Conservation (phyloP, 139 green algal species). For the Pseudopediastrum boryanum region DNA sequence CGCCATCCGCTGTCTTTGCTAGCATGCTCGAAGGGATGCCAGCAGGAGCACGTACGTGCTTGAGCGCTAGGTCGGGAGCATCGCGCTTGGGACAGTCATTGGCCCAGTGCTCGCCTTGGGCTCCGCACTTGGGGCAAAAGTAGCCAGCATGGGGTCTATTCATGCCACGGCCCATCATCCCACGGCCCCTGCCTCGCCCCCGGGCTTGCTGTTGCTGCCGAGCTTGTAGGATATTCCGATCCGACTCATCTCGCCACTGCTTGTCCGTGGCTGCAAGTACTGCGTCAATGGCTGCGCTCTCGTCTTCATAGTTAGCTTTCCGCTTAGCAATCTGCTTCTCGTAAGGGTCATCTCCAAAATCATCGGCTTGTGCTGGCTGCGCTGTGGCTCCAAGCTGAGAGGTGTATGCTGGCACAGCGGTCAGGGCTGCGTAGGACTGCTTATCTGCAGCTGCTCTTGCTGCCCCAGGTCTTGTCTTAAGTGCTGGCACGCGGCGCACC, state of each 20-base stretch:
- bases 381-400: not conserved
- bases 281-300: conserved; percentile 16
- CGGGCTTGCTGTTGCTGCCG: conserved; percentile 20
- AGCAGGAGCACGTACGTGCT: conserved; percentile 55
- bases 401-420: not conserved
- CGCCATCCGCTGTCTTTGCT: conserved; percentile 52
- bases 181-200: conserved; percentile 36
- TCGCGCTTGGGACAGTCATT: conserved; percentile 77
- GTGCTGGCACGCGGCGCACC: conserved; percentile 65
- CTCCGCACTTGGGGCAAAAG: conserved; percentile 57
- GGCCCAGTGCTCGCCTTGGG: conserved; percentile 62
- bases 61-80: conserved; percentile 17
- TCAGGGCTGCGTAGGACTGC: conserved; percentile 11
- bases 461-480: not conserved
- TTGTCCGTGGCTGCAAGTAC: conserved; percentile 35
- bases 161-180: not conserved
- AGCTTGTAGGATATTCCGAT: conserved; percentile 20
- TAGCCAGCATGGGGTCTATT: conserved; percentile 26
- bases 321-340: conserved; percentile 18
- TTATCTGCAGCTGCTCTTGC: conserved; percentile 16
- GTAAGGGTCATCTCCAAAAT: conserved; percentile 58
- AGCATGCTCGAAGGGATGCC: conserved; percentile 72
- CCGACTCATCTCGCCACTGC: conserved; percentile 30
- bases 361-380: conserved; percentile 22
- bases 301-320: conserved; percentile 7